Evolutionary conservation across 108 stramenopile genomes (phyloP).

Genomic region (Skeletonema menzelii): DNA sequence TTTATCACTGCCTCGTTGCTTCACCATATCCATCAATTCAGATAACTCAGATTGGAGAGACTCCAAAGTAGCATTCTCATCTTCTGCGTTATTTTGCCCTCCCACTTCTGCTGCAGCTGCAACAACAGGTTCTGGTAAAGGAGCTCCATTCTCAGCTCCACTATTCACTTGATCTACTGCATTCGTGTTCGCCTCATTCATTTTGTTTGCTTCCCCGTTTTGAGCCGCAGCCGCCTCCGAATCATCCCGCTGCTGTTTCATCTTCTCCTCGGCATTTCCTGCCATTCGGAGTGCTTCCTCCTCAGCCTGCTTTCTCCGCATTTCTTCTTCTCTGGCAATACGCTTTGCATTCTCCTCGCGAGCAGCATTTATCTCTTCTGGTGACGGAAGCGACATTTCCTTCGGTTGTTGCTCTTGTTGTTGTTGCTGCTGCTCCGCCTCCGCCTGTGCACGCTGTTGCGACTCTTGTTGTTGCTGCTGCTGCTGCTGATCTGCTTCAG

Average conservation of each 20-base stretch:
- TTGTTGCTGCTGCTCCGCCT: conserved; percentile 1
- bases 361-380: not conserved
- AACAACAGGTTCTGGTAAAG: not conserved
- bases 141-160: not conserved
- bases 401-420: not conserved
- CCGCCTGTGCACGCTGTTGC: conserved; percentile 6
- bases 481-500: not conserved
- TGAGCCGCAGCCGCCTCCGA: not conserved
- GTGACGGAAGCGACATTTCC: not conserved
- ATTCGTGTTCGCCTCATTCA: not conserved
- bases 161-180: not conserved
- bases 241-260: not conserved
- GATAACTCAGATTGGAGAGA: not conserved
- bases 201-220: not conserved
- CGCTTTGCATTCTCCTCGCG: not conserved
- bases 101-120: not conserved
- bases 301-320: not conserved
- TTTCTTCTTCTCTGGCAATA: not conserved
- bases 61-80: not conserved
- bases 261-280: not conserved
- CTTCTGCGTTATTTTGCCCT: not conserved
- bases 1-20: not conserved
- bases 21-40: not conserved
- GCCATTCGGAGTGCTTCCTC: conserved; percentile 9
- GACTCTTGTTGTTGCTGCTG: not conserved